Evolutionary conservation across 306 rosid species (phyloP).

Genomic region (Acacia melanoxylon): DNA sequence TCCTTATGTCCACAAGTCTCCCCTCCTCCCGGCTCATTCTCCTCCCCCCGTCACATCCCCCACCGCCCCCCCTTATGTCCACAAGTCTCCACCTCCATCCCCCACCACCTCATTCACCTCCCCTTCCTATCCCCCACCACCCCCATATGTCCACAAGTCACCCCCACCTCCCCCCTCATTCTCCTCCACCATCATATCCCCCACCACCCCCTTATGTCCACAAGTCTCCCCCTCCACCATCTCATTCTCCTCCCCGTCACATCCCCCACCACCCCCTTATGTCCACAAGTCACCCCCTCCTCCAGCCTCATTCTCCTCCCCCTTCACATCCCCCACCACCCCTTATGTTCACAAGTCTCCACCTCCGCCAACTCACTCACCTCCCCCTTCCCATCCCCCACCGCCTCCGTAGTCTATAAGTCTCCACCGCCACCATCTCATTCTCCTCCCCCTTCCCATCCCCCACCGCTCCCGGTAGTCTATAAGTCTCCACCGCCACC

Average conservation of each 20-base stretch:
- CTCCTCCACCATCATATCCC: neutral
- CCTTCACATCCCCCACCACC: neutral
- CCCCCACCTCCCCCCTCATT: neutral
- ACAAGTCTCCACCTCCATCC: too few species aligned
- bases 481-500: neutral
- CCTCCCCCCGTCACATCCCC: neutral
- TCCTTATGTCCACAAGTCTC: neutral
- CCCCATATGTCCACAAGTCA: neutral
- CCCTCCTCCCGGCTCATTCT: neutral
- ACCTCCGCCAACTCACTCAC: neutral
- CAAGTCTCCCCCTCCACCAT: neutral
- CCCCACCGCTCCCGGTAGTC: neutral
- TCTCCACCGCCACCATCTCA: neutral
- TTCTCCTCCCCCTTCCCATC: neutral
- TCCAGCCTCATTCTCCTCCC: neutral
- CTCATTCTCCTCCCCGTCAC: slow-evolving; percentile 15
- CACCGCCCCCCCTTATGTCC: neutral
- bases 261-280: neutral
- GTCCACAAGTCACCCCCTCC: neutral
- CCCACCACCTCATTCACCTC: neutral
- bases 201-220: neutral
- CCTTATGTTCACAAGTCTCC: neutral
- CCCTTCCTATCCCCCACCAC: neutral
- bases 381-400: neutral
- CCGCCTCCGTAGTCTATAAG: neutral